phyloP scores from a whole-genome alignment of 495 filamentous ascomycete species.

The Penicillium paxilli region DNA sequence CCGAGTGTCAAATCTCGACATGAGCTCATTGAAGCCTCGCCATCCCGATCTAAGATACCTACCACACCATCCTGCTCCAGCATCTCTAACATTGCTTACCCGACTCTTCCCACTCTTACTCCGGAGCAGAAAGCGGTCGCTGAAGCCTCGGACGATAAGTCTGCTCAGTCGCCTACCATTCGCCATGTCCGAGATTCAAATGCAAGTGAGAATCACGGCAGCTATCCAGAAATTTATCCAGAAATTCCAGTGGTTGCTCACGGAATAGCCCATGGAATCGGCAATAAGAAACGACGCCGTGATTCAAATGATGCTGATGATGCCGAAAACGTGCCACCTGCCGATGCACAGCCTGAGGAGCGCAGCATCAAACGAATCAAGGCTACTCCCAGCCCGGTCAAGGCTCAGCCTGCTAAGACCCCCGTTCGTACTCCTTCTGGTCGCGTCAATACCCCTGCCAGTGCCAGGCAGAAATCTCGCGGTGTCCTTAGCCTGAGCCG shows the following conservation, averaged over 20 bases:
- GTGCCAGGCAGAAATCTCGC: conserved; percentile 32
- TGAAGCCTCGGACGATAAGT: not conserved
- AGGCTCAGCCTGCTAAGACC: conserved; percentile 33
- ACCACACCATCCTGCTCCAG: conserved; percentile 24
- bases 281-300: conserved; percentile 71
- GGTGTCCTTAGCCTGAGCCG: conserved; percentile 47
- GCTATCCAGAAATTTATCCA: conserved; percentile 33
- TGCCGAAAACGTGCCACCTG: conserved; percentile 43
- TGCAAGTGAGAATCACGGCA: conserved; percentile 3
- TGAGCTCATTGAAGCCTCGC: conserved; percentile 37
- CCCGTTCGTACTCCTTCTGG: conserved; percentile 32
- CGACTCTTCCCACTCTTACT: conserved; percentile 40
- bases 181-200: conserved; percentile 39
- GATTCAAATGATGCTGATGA: conserved; percentile 46
- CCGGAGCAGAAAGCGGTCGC: conserved; percentile 29
- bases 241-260: conserved; percentile 57
- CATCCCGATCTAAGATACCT: conserved; percentile 46
- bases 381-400: conserved; percentile 40
- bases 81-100: conserved; percentile 40
- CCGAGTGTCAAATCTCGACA: conserved; percentile 48
- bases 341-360: conserved; percentile 33
- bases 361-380: conserved; percentile 46
- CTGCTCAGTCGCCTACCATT: conserved; percentile 28
- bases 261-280: conserved; percentile 71
- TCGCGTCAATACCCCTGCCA: conserved; percentile 39